Evolutionary conservation across 331 rosid species (phyloP).

Genomic region (Malus hybrid): DNA sequence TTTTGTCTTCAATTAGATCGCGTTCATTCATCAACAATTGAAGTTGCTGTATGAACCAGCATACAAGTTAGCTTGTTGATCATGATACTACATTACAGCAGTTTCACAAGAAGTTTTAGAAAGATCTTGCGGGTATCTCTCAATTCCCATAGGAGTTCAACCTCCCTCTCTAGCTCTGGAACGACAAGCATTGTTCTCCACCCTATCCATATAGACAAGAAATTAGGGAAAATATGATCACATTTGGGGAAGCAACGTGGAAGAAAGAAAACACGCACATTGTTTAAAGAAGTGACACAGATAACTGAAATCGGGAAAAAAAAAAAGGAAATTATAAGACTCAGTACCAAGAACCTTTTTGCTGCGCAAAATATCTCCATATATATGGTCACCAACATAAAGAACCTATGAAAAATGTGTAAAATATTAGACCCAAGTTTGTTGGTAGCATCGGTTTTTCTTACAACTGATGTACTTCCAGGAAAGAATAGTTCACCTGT

Average conservation of each 20-base stretch:
- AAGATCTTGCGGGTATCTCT: slow-evolving; percentile 82
- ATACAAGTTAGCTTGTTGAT: not conserved
- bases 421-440: not conserved
- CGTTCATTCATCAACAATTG: slow-evolving; percentile 72
- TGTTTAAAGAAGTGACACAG: not conserved
- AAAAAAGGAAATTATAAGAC: not conserved
- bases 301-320: not conserved
- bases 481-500: slow-evolving; percentile 44
- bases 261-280: not conserved
- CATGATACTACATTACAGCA: not conserved
- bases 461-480: not conserved
- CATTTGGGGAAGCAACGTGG: not conserved
- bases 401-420: slow-evolving; percentile 54
- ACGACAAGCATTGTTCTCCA: slow-evolving; percentile 99
- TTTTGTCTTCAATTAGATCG: slow-evolving; percentile 72
- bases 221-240: not conserved
- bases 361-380: slow-evolving; percentile 96
- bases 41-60: slow-evolving; percentile 47
- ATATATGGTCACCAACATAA: slow-evolving; percentile 97
- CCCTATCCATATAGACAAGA: slow-evolving; percentile 40
- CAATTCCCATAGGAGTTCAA: slow-evolving; percentile 70
- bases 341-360: slow-evolving; percentile 90
- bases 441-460: not conserved
- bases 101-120: not conserved
- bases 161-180: slow-evolving; percentile 95